phyloP scores from a whole-genome alignment of 768 basidiomycete species.

The Leccinum aurantiacum region DNA sequence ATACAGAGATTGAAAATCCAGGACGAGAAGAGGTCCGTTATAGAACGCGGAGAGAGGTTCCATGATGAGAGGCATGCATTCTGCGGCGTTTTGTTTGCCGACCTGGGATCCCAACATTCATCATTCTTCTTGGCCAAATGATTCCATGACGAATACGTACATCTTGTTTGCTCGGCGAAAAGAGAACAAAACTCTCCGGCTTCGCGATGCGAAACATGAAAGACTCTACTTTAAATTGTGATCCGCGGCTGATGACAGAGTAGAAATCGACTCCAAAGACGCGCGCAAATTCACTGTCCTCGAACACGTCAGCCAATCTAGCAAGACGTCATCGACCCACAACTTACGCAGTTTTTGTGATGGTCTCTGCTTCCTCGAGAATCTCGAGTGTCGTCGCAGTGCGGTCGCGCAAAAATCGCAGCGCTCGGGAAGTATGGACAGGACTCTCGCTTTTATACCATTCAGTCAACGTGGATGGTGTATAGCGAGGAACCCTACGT shows the following conservation, averaged over 20 bases:
- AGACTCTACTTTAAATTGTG: slow-evolving; percentile 98
- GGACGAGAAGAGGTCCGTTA: slow-evolving; percentile 85
- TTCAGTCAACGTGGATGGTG: slow-evolving; percentile 53
- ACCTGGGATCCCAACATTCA: slow-evolving; percentile 53
- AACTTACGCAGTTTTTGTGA: slow-evolving; percentile 87
- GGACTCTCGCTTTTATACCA: slow-evolving; percentile 69
- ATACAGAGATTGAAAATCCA: slow-evolving; percentile 96
- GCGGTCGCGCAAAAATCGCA: slow-evolving; percentile 66
- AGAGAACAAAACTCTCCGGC: slow-evolving; percentile 86
- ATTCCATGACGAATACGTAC: slow-evolving; percentile 41
- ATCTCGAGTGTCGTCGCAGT: slow-evolving; percentile 73
- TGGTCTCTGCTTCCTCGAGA: slow-evolving; percentile 74
- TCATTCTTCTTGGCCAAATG: background rate
- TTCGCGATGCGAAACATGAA: slow-evolving; percentile 98
- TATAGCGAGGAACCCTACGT: slow-evolving; percentile 75
- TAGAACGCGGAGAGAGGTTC: slow-evolving; percentile 94
- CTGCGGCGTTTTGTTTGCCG: slow-evolving; percentile 92
- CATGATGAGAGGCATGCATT: slow-evolving; percentile 94
- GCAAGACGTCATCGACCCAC: background rate
- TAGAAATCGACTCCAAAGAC: slow-evolving; percentile 98
- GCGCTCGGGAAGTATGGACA: slow-evolving; percentile 49
- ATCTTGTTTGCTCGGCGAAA: slow-evolving; percentile 86
- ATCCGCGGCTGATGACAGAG: slow-evolving; percentile 91
- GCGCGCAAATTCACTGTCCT: slow-evolving; percentile 88
- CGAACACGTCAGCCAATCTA: background rate